Base-by-base conservation (phyloP, 805 yeast genomes). In the Barnettozyma botsteinii region DNA sequence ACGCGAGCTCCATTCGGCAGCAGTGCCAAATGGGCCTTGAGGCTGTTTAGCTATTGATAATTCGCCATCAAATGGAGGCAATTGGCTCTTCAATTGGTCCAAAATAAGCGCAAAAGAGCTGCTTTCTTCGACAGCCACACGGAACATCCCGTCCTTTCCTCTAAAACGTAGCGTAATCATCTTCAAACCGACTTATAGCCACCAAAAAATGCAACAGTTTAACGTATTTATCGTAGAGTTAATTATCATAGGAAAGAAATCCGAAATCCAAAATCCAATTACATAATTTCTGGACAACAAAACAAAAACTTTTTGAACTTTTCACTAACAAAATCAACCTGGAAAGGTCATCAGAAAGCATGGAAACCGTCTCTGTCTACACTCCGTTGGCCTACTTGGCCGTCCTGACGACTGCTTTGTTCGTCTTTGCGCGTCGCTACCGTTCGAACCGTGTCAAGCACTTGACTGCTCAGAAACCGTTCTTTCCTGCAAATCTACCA, bases 311-410 rank as follows among this genome's bases (percentile, higher is more conserved):
- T n/a, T n/a, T n/a, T n/a, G n/a, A n/a, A n/a, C n/a, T n/a, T n/a
- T n/a, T n/a, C n/a, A n/a, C n/a, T n/a, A n/a, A n/a, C n/a, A n/a
- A n/a, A n/a, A n/a, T n/a, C n/a, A n/a, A n/a, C n/a, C n/a, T n/a
- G n/a, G n/a, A n/a, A n/a, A n/a, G n/a, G n/a, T n/a, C n/a, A n/a
- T n/a, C n/a, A n/a, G n/a, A n/a, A n/a, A n/a, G n/a, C n/a, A 31
- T 40, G 39, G 42, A 39, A 24, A 24, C 29, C 7, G 43, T 79
- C 41, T 76, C 85, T 5, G 70, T 80, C 21, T 70, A 67, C 53
- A 84, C 93, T 7, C 96, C 96, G 17, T 56, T 89, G 37, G 62
- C 84, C 29, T 89, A 89, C 59, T 79, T 86, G 41, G 79, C 73
- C 4, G 73, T 87, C 23, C 61, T 89, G 46, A 57, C 86, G 32